A percentile compares a stretch with the other conserved stretches of the same genome.
phyloP scores from a whole-genome alignment of 1,284 basidiomycete species.

The Irpex lacteus region DNA sequence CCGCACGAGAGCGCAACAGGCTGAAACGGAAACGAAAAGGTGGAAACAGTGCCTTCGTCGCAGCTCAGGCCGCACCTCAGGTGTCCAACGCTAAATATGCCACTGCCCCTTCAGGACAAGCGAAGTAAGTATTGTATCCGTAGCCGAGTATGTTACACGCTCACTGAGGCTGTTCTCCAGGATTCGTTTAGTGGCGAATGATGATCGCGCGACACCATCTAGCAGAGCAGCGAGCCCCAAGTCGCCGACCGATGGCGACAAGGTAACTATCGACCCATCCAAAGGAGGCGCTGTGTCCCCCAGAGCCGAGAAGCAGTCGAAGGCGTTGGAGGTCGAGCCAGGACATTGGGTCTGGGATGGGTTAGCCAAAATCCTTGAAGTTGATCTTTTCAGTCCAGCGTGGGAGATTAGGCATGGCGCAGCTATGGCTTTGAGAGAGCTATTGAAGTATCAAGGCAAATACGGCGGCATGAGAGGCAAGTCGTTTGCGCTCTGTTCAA shows the following conservation, averaged over 20 bases:
- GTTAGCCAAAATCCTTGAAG: conserved; percentile 78
- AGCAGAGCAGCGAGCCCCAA: conserved; percentile 61
- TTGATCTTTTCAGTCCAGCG: conserved; percentile 82
- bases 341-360: conserved; percentile 91
- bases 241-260: conserved; percentile 47
- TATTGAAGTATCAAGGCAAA: conserved; percentile 84
- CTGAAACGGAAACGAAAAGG: conserved; percentile 89
- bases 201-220: conserved; percentile 42
- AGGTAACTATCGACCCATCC: conserved; percentile 70
- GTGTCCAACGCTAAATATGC: conserved; percentile 54
- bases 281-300: conserved; percentile 81
- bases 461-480: conserved; percentile 79
- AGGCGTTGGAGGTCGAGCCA: conserved; percentile 66
- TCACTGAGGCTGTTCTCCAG: conserved; percentile 33
- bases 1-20: conserved; percentile 86
- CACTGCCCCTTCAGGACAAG: conserved; percentile 49
- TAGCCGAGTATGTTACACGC: neutral
- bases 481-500: conserved; percentile 11
- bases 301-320: conserved; percentile 69
- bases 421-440: conserved; percentile 86
- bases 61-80: conserved; percentile 64
- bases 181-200: conserved; percentile 62
- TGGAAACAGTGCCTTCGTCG: conserved; percentile 77
- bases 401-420: conserved; percentile 98
- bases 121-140: conserved; percentile 46